Evolutionary conservation across 495 filamentous ascomycete genomes (phyloP).

Genomic region (Astrothelium macrocarpum): DNA sequence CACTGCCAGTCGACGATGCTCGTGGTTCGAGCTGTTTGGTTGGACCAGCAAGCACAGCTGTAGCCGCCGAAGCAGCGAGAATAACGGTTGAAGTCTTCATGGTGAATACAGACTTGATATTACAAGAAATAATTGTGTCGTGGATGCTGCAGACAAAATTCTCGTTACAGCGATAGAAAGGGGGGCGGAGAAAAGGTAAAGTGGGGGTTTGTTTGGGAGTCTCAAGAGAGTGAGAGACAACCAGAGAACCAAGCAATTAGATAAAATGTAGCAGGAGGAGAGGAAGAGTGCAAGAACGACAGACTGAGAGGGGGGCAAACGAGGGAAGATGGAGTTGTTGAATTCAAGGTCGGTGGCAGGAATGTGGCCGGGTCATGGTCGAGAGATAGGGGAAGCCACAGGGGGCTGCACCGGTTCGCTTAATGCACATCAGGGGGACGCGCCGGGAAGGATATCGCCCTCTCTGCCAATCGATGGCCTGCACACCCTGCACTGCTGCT

Average conservation of each 20-base stretch:
- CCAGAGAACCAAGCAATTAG: constrained; percentile 3
- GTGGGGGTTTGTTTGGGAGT: background rate
- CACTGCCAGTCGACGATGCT: constrained; percentile 16
- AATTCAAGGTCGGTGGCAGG: background rate
- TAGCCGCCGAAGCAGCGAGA: constrained; percentile 22
- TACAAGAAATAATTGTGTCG: background rate
- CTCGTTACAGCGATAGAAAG: background rate
- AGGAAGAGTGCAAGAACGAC: background rate
- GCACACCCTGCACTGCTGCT: background rate
- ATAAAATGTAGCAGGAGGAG: background rate
- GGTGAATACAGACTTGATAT: constrained; percentile 9
- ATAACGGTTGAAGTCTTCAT: constrained; percentile 28
- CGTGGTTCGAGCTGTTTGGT: constrained; percentile 20
- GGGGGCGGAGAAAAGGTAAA: background rate
- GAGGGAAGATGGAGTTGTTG: background rate
- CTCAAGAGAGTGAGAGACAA: constrained; percentile 10
- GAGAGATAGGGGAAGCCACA: constrained; percentile 1
- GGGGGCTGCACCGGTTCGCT: background rate
- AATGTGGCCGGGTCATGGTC: background rate
- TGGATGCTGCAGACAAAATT: background rate
- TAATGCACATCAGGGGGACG: background rate
- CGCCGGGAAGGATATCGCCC: background rate
- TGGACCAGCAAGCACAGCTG: constrained; percentile 17
- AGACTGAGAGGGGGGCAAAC: background rate
- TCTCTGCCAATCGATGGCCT: background rate